Evolutionary conservation across 257 asterid genomes (phyloP), one percentile per base, ranked within the genome.

Genomic region (Paraleonurus japonicus): DNA sequence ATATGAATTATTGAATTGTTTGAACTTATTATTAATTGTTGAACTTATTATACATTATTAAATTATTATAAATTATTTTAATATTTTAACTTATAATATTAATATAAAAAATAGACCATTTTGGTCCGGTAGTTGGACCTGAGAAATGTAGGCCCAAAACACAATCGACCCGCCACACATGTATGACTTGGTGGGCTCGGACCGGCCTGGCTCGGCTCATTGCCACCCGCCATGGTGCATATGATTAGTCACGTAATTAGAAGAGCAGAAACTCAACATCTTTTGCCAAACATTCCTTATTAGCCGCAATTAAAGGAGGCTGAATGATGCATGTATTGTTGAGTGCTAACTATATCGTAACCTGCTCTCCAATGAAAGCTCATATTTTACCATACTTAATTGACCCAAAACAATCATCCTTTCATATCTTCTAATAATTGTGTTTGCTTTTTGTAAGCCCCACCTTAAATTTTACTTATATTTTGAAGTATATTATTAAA

Each of bases 271-370:
- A 30, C 3, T 67, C 60, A 70, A 63, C 68, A 62, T 20, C 67
- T 54, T 19, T 54, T 62, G 47, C 19, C 65, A 57, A 66, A 75
- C 70, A 32, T 24, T 48, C 65, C 17, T 68, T 26, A 7, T 15
- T 20, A 62, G 80, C 76, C 80, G 76, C 76, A 76, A 76, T 76
- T 69, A 69, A 53, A 76, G 80, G n/a, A n/a, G 78, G 75, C 1
- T 20, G 48, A 58, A 30, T 67, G 22, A 59, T 68, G 65, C 43
- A 43, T 64, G n/a, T n/a, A n/a, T n/a, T n/a, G 60, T 33, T 5
- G 50, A 60, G 69, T 51, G 71, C 58, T 51, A 26, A 55, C 72
- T 22, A 27, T 28, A 45, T 19, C 47, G 15, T 45, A 9, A 66
- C 22, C 13, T 17, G 59, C 39, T 55, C 68, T 39, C 47, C 10